Base-by-base conservation (phyloP, 208 protist species). In the Angomonas ambiguus region DNA sequence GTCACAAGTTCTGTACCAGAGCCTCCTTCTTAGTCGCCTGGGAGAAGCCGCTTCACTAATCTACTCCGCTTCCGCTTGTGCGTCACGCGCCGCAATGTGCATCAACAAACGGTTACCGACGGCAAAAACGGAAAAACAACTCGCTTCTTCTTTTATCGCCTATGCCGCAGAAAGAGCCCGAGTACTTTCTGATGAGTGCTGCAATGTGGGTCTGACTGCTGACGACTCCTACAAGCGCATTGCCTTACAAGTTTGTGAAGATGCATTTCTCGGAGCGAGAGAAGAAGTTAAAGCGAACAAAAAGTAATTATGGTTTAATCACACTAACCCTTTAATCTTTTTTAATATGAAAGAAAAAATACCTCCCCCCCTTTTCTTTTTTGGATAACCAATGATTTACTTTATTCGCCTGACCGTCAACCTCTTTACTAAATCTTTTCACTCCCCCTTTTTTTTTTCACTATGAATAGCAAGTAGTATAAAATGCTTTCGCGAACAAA, bases 211-310 rank as follows among this genome's bases (percentile, higher is more conserved):
- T 34, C 71, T 85, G 68, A 95, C 86, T 6, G 83, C 90, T 6
- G 90, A 95, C 63, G 87, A 92, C 66, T 74, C 79, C 32, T 93
- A 84, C 71, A 93, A 84, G 74, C 83, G 90, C 33, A 90, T 95
- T 35, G 82, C 90, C 0, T 57, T 92, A 5, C 85, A 91, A 38
- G 41, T 93, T 48, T 93, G 85, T 57, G 87, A 95, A 28, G 72
- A 85, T 60, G 82, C 75, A 16, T 59, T 92, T 30, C 64, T 77
- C 55, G 80, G 35, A 67, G 28, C 62, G 16, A 38, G 10, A 60
- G 25, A 64, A 45, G 38, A 62, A 30, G n/a, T 51, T 65, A 4
- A 38, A 42, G 8, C 45, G 45, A 58, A 58, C 49, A 58, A 62
- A 60, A 38, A 51, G 38, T 59, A n/a, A 16, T 59, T 34, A 6